Evolutionary conservation across 345 rosid species (phyloP).

Genomic region (Salix koriyanagi): DNA sequence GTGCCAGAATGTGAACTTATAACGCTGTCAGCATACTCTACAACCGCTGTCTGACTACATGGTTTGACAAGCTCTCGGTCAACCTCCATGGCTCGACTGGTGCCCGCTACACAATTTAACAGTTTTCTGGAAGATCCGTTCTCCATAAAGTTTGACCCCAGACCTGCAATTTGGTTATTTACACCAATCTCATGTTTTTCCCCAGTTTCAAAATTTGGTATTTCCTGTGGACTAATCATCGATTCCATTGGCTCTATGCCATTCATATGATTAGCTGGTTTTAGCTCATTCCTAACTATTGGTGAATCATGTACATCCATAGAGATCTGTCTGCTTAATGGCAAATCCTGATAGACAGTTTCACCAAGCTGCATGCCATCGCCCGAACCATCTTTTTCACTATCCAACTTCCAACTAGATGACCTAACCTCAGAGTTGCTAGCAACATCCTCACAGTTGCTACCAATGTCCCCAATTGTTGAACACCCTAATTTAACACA

Average conservation of each 20-base stretch:
- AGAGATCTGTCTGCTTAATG: conserved; percentile 22
- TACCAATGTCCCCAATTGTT: conserved; percentile 17
- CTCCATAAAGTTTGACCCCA: conserved; percentile 30
- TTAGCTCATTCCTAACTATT: conserved; percentile 27
- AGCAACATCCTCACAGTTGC: conserved; percentile 16
- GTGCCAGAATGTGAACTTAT: conserved; percentile 31
- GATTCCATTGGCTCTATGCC: conserved; percentile 24
- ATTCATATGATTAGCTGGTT: neutral
- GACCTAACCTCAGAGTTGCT: conserved; percentile 14
- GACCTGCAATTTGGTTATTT: conserved; percentile 20
- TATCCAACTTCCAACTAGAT: conserved; percentile 25
- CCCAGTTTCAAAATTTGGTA: conserved; percentile 23
- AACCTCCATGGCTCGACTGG: conserved; percentile 23
- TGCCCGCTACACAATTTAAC: conserved; percentile 22
- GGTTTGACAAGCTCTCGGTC: conserved; percentile 38
- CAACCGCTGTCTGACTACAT: conserved; percentile 32
- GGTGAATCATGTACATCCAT: conserved; percentile 24
- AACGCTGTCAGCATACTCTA: conserved; percentile 35
- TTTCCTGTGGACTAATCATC: conserved; percentile 33
- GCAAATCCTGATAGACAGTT: conserved; percentile 19
- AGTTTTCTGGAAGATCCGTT: conserved; percentile 22
- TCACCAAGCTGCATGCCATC: conserved; percentile 11
- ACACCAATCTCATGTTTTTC: conserved; percentile 21
- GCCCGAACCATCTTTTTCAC: conserved; percentile 18
- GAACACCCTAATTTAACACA: conserved; percentile 23